Evolutionary conservation across 1,284 basidiomycete species (phyloP).

Genomic region (Butyriboletus appendiculatus): DNA sequence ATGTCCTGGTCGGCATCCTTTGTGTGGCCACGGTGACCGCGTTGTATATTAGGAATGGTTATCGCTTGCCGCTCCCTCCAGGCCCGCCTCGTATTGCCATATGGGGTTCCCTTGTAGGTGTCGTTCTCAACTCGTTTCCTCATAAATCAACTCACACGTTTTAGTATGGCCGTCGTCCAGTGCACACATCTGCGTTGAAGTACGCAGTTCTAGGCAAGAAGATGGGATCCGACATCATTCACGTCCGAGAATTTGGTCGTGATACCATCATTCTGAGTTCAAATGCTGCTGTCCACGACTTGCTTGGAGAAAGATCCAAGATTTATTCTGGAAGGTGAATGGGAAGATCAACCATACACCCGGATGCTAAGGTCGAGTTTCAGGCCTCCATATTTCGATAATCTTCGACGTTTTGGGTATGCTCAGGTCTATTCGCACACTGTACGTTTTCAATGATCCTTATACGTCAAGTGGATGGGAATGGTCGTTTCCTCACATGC

Average conservation of each 20-base stretch:
- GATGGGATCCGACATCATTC: slow-evolving; percentile 5
- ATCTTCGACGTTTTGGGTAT: slow-evolving; percentile 6
- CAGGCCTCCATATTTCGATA: slow-evolving; percentile 2
- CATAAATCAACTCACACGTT: not conserved
- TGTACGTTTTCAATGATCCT: not conserved
- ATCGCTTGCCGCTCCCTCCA: not conserved
- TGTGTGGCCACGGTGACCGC: not conserved
- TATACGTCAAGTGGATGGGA: slow-evolving; percentile 4
- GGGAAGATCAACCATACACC: not conserved
- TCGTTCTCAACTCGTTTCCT: not conserved
- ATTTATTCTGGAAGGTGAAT: slow-evolving; percentile 7
- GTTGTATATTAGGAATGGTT: not conserved
- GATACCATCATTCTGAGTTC: slow-evolving; percentile 9
- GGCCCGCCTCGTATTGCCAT: not conserved
- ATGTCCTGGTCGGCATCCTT: not conserved
- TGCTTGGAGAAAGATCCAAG: slow-evolving; percentile 8
- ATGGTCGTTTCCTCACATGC: slow-evolving; percentile 10
- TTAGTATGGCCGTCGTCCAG: slow-evolving; percentile 5
- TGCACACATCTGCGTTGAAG: slow-evolving; percentile 1
- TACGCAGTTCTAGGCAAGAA: slow-evolving; percentile 5
- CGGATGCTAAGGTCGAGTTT: not conserved
- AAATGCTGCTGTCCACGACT: not conserved
- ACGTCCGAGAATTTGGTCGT: slow-evolving; percentile 7
- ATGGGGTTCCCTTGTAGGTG: slow-evolving; percentile 8
- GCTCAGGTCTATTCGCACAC: not conserved